These are phyloP conservation scores for Metschnikowia baotianmanensis DNA, from an alignment of 805 yeast species.

Conservation along the genomic window DNA sequence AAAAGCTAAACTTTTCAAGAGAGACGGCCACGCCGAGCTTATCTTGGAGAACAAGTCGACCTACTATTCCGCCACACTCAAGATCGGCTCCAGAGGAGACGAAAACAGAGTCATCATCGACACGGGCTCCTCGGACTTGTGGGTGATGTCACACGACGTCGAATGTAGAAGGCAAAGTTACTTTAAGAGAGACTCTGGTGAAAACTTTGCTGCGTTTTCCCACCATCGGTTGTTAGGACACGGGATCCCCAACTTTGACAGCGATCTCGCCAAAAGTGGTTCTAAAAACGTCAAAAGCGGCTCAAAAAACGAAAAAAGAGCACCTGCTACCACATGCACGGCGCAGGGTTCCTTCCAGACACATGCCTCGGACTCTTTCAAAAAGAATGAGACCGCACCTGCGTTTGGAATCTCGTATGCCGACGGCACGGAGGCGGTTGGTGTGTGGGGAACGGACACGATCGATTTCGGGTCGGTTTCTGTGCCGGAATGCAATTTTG, in stretches of 20 bases:
- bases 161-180: background rate
- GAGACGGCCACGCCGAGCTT: background rate
- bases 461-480: constrained; percentile 47
- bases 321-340: constrained; percentile 28
- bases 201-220: background rate
- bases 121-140: constrained; percentile 44
- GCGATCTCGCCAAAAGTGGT: too few relatives aligned
- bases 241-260: background rate
- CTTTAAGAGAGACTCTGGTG: background rate
- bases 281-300: too few relatives aligned
- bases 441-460: constrained; percentile 60
- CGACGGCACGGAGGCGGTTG: constrained; percentile 46
- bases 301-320: background rate
- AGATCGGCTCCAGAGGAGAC: constrained; percentile 13
- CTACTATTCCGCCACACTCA: constrained; percentile 9
- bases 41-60: constrained; percentile 1
- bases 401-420: constrained; percentile 46
- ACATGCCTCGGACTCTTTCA: constrained; percentile 36
- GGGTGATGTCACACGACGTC: constrained; percentile 32
- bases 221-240: too few relatives aligned
- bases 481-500: constrained; percentile 59
- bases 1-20: background rate
- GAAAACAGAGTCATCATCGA: constrained; percentile 34
- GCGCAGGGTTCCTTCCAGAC: constrained; percentile 49
- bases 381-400: constrained; percentile 37